Percentiles rank a stretch among this genome's conserved stretches.
phyloP scores from a whole-genome alignment of 2,329 filamentous ascomycete genomes.

The Venturia effusa region DNA sequence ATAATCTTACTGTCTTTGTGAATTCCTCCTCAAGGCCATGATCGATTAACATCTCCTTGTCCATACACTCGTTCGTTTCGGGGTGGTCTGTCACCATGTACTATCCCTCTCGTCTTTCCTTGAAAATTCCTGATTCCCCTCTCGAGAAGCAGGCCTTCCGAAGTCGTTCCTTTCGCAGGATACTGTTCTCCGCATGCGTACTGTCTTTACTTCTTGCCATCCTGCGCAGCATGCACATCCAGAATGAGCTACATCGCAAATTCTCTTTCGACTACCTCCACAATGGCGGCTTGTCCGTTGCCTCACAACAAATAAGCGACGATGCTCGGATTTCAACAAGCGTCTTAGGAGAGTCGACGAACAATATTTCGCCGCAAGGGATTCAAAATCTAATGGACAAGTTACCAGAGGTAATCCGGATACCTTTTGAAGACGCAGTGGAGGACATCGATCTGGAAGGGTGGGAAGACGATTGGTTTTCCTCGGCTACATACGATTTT shows the following conservation, averaged over 20 bases:
- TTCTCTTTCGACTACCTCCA: not conserved
- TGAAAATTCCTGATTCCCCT: not conserved
- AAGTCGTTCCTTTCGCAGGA: constrained; percentile 6
- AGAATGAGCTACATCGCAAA: not conserved
- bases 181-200: not conserved
- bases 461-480: constrained; percentile 34
- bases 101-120: not conserved
- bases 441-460: constrained; percentile 27
- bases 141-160: constrained; percentile 7
- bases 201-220: not conserved
- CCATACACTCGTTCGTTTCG: not conserved
- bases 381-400: not conserved
- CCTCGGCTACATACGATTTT: constrained; percentile 23
- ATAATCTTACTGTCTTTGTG: not conserved
- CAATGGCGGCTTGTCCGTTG: not conserved
- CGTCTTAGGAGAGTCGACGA: not conserved
- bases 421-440: constrained; percentile 30
- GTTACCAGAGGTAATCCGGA: constrained; percentile 30
- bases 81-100: not conserved
- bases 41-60: not conserved
- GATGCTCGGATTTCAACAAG: not conserved
- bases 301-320: not conserved
- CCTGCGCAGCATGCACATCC: not conserved
- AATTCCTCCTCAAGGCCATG: not conserved
- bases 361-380: not conserved